Conservation (phyloP, 2,329 filamentous ascomycete genomes). For the Rhexocercosporidium sp. region DNA sequence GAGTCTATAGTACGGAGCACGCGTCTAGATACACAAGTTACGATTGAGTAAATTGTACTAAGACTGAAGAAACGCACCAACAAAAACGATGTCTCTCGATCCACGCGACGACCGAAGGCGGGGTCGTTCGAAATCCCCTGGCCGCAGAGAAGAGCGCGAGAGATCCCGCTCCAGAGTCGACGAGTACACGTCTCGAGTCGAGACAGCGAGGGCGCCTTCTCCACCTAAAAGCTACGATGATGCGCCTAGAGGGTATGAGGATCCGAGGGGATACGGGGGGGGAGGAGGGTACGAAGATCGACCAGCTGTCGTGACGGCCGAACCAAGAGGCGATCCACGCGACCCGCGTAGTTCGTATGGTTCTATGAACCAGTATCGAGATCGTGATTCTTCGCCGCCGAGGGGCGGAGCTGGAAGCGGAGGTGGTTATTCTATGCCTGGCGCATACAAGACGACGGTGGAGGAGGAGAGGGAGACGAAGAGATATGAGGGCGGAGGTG, state of each 20-base stretch:
- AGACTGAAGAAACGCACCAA: background rate
- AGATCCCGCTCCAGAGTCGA: conserved; percentile 32
- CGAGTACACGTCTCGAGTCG: conserved; percentile 20
- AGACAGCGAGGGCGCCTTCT: conserved; percentile 17
- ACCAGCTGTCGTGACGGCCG: conserved; percentile 22
- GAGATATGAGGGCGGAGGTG: conserved; percentile 21
- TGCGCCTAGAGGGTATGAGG: conserved; percentile 14
- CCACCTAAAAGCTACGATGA: conserved; percentile 27
- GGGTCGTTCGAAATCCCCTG: conserved; percentile 40
- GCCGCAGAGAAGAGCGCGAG: conserved; percentile 34
- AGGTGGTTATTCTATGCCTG: conserved; percentile 28
- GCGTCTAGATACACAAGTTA: background rate
- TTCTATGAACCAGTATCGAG: conserved; percentile 16
- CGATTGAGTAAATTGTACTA: background rate
- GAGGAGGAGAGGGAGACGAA: conserved; percentile 29
- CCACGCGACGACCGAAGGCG: conserved; percentile 37
- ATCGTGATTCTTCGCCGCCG: conserved; percentile 11
- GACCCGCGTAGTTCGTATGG: conserved; percentile 21
- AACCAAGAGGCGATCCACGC: conserved; percentile 22
- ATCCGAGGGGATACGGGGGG: background rate
- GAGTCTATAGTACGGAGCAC: background rate
- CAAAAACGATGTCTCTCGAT: conserved; percentile 38
- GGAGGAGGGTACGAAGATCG: conserved; percentile 17
- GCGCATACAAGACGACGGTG: conserved; percentile 23
- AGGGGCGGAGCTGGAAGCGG: background rate